Conservation (phyloP, 345 rosid species). For the Camelina sativa region DNA sequence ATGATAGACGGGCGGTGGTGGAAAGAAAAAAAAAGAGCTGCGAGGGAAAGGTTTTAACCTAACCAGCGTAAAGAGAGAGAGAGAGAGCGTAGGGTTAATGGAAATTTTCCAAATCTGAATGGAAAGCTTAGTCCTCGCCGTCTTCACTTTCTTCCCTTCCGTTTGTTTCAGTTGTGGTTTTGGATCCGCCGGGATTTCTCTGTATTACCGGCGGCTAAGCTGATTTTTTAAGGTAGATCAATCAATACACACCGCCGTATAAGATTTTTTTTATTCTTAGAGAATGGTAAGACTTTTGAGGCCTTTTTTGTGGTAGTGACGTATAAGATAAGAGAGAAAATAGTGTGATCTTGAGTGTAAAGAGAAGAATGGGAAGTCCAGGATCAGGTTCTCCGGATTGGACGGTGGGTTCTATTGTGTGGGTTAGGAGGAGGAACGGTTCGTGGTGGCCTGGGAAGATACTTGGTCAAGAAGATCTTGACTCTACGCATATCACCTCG, state of each 20-base stretch:
- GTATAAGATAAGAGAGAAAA: conserved; percentile 20
- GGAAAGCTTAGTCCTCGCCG: conserved; percentile 57
- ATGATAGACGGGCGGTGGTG: background rate
- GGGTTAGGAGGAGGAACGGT: conserved; percentile 98
- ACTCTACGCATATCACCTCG: conserved; percentile 73
- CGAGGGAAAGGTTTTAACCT: conserved; percentile 30
- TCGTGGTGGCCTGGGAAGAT: conserved; percentile 99
- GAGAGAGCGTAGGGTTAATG: conserved; percentile 48
- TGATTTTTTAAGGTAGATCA: conserved; percentile 40
- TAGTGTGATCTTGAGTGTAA: conserved; percentile 33
- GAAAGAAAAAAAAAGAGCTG: background rate
- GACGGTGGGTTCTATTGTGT: conserved; percentile 81
- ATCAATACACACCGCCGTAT: conserved; percentile 1
- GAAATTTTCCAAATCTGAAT: conserved; percentile 63
- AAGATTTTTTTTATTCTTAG: background rate
- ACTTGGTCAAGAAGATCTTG: conserved; percentile 77
- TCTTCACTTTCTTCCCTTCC: conserved; percentile 45
- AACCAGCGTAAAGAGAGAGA: conserved; percentile 14
- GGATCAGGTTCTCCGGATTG: conserved; percentile 59
- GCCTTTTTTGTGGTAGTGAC: conserved; percentile 20
- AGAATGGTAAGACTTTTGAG: conserved; percentile 44
- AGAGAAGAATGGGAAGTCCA: conserved; percentile 54
- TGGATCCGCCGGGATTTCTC: conserved; percentile 52
- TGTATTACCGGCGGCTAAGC: conserved; percentile 53
- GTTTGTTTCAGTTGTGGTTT: conserved; percentile 35